Evolutionary conservation across 2,329 filamentous ascomycete species (phyloP).

Genomic region (Ceratocystiopsis brevicomis): DNA sequence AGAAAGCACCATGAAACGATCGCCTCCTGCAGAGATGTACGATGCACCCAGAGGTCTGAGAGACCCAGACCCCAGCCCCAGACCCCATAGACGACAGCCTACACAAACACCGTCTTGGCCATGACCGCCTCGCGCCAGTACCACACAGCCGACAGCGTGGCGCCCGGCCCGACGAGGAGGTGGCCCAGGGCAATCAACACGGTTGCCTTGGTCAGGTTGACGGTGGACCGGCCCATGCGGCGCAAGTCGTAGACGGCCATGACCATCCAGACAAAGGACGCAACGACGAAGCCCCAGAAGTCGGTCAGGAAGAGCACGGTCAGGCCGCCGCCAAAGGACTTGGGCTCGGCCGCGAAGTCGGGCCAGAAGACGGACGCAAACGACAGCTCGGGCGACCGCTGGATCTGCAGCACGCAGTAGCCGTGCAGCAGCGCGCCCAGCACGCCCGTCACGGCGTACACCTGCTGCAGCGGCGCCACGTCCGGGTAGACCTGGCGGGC

Average conservation of each 20-base stretch:
- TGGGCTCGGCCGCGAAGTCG: slow-evolving; percentile 1
- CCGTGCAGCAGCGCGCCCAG: slow-evolving; percentile 1
- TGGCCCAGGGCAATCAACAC: slow-evolving; percentile 1
- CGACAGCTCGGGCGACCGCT: background rate
- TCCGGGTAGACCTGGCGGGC: slow-evolving; percentile 1
- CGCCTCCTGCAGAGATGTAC: too few species aligned
- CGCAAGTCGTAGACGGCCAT: slow-evolving; percentile 4
- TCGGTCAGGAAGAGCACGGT: slow-evolving; percentile 2
- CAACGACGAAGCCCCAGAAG: slow-evolving; percentile 1
- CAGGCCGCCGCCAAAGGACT: slow-evolving; percentile 3
- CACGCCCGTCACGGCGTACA: slow-evolving; percentile 2
- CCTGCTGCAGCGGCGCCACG: background rate
- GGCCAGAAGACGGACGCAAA: background rate
- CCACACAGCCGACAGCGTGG: slow-evolving; percentile 4
- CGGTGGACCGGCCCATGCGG: slow-evolving; percentile 1
- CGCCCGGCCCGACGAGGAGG: slow-evolving; percentile 2
- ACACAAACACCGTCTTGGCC: slow-evolving; percentile 2
- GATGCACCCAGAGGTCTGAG: too few species aligned
- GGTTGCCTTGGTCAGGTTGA: background rate
- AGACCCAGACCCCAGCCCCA: too few species aligned
- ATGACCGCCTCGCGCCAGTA: slow-evolving; percentile 4
- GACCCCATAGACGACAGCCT: too few species aligned
- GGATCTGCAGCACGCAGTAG: background rate
- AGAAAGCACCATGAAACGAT: too few species aligned
- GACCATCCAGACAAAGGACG: slow-evolving; percentile 1